Evolutionary conservation across 768 basidiomycete species (phyloP), one percentile per base, ranked within the genome.

Genomic region (Mycena sanguinolenta): DNA sequence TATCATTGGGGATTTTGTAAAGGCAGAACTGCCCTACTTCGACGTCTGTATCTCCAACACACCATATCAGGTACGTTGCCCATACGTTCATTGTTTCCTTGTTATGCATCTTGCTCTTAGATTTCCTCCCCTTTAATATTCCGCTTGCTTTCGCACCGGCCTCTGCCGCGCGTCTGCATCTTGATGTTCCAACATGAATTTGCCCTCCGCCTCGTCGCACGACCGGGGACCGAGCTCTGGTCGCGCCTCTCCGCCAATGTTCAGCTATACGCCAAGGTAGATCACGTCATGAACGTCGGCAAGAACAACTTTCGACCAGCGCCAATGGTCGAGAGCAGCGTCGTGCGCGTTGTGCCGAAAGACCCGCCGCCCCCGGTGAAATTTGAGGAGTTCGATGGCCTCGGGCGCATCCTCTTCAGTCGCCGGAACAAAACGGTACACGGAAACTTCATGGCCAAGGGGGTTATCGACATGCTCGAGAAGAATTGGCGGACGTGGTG

Each of bases 111-210:
- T 23, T 49, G 21, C 16, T 49, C n/a, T 1, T 16, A 99, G 81
- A 99, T 99, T 75, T 99, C 98, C 2, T 99, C 98, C 0, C 95
- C 97, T 7, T 92, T 99, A 58, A 93, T 98, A 64, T 99, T 99
- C 87, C 94, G 95, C 69, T 89, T 99, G 38, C 91, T 99, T 58
- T 99, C 98, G 3, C 96, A 98, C 76, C 93, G 98, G 2, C 98
- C 98, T 0, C 85, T 98, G 52, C 95, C 94, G 79, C 95, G 97
- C 28, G 90, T 94, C 66, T 95, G 96, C 38, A 95, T 99, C 71
- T 93, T 99, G 83, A 99, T 99, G 98, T 99, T 99, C 84, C 98
- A 99, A 83, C 93, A 96, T 65, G 98, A 99, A 81, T 99, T 99
- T 77, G 98, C 98, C 0, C 86, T 97, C 70, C 92, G 98, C 2